Conservation (phyloP, 495 filamentous ascomycete species). For the Talaromyces stipitatus region DNA sequence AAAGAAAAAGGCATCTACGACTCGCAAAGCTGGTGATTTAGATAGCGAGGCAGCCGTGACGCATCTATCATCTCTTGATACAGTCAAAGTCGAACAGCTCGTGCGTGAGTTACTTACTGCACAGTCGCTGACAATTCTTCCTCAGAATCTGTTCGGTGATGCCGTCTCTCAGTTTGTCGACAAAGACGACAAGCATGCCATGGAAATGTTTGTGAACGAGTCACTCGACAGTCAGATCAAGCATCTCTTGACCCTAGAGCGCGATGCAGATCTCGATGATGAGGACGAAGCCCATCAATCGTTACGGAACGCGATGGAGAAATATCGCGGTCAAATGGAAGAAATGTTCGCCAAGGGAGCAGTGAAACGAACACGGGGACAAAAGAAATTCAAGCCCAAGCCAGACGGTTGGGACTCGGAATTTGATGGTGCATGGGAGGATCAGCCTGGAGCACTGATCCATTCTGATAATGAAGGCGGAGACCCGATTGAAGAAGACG, state of each 20-base stretch:
- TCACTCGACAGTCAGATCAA: constrained; percentile 70
- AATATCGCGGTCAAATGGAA: constrained; percentile 62
- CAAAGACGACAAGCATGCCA: constrained; percentile 90
- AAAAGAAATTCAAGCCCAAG: constrained; percentile 61
- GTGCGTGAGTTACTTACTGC: constrained; percentile 77
- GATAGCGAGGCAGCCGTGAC: constrained; percentile 48
- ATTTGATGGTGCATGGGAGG: constrained; percentile 75
- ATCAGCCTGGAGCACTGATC: constrained; percentile 64
- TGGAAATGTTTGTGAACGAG: constrained; percentile 82
- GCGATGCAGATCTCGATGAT: constrained; percentile 57
- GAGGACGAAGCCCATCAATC: constrained; percentile 54
- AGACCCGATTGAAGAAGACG: constrained; percentile 36
- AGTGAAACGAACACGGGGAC: constrained; percentile 49
- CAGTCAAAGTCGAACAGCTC: constrained; percentile 78
- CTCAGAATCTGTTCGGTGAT: constrained; percentile 84
- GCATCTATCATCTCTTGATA: constrained; percentile 55
- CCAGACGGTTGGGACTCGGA: constrained; percentile 84
- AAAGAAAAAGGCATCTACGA: constrained; percentile 56
- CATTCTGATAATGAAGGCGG: constrained; percentile 47
- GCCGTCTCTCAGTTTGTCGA: constrained; percentile 89
- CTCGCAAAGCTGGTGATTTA: constrained; percentile 28
- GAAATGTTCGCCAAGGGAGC: constrained; percentile 61
- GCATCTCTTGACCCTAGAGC: constrained; percentile 57
- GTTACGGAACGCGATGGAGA: constrained; percentile 63
- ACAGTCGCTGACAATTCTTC: constrained; percentile 83